A percentile compares a stretch with the other conserved stretches of the same genome.
Evolutionary conservation across 257 asterid species (phyloP).

Genomic region (Solanum sejunctum): DNA sequence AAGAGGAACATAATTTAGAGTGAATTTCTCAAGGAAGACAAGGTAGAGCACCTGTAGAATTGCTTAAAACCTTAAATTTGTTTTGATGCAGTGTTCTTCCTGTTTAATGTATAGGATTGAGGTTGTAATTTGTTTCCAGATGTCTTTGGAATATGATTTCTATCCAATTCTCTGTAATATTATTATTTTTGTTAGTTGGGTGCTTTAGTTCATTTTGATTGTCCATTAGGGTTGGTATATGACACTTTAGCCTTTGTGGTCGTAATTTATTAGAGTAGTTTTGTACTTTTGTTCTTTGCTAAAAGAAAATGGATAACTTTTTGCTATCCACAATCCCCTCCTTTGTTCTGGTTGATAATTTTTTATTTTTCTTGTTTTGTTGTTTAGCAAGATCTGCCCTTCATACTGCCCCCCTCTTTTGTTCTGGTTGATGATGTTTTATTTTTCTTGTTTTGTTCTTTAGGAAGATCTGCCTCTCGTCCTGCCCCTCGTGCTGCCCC

Average conservation of each 20-base stretch:
- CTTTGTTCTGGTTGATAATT: background rate
- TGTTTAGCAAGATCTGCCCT: conserved; percentile 69
- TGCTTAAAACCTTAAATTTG: background rate
- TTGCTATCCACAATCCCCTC: background rate
- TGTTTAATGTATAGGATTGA: background rate
- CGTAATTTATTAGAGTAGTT: background rate
- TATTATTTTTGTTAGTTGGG: background rate
- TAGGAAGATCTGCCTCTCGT: conserved; percentile 85
- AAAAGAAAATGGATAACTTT: background rate
- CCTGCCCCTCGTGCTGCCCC: background rate
- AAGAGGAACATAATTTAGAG: background rate
- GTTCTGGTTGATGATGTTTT: background rate
- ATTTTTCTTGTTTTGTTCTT: background rate
- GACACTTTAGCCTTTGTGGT: background rate
- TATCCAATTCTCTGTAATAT: background rate
- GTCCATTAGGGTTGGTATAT: background rate
- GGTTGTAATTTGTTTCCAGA: background rate
- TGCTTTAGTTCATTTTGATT: background rate
- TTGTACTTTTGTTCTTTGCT: background rate
- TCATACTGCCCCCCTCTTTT: conserved; percentile 6
- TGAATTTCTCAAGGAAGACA: background rate
- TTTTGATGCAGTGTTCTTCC: background rate
- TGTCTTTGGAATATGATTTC: background rate
- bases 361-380: background rate
- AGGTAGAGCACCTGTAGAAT: background rate